phyloP scores from a whole-genome alignment of 495 filamentous ascomycete species.

The Halenospora varia region DNA sequence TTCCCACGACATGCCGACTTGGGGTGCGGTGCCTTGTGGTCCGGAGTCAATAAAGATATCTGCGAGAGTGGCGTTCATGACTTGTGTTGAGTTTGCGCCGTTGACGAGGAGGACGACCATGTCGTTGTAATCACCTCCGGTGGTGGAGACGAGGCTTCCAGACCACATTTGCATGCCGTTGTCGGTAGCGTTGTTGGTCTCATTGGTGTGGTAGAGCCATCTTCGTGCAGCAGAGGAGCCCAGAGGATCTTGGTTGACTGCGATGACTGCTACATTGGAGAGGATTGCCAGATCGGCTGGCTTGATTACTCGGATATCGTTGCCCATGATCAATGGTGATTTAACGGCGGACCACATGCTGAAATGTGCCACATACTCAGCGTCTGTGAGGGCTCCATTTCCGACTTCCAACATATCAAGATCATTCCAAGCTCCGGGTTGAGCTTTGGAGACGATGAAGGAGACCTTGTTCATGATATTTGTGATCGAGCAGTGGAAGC shows the following conservation, averaged over 20 bases:
- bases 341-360: slow-evolving; percentile 32
- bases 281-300: slow-evolving; percentile 46
- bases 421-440: slow-evolving; percentile 56
- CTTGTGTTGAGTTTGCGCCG: slow-evolving; percentile 31
- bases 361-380: slow-evolving; percentile 40
- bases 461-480: slow-evolving; percentile 49
- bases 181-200: slow-evolving; percentile 26
- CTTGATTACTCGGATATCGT: slow-evolving; percentile 41
- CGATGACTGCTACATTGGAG: slow-evolving; percentile 53
- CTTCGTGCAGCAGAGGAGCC: slow-evolving; percentile 32
- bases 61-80: slow-evolving; percentile 46
- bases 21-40: slow-evolving; percentile 33
- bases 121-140: slow-evolving; percentile 38
- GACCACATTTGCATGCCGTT: slow-evolving; percentile 46
- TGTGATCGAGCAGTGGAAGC: slow-evolving; percentile 47
- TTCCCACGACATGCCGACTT: slow-evolving; percentile 41
- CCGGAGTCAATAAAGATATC: slow-evolving; percentile 51
- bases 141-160: slow-evolving; percentile 31
- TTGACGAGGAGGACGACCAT: slow-evolving; percentile 47
- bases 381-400: slow-evolving; percentile 51
- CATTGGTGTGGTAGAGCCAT: slow-evolving; percentile 35
- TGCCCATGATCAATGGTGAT: slow-evolving; percentile 35
- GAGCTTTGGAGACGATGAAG: slow-evolving; percentile 45
- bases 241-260: slow-evolving; percentile 57
- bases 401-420: slow-evolving; percentile 70